Evolutionary conservation across 2,329 filamentous ascomycete species (phyloP).

Genomic region (Colletotrichum graminicola): DNA sequence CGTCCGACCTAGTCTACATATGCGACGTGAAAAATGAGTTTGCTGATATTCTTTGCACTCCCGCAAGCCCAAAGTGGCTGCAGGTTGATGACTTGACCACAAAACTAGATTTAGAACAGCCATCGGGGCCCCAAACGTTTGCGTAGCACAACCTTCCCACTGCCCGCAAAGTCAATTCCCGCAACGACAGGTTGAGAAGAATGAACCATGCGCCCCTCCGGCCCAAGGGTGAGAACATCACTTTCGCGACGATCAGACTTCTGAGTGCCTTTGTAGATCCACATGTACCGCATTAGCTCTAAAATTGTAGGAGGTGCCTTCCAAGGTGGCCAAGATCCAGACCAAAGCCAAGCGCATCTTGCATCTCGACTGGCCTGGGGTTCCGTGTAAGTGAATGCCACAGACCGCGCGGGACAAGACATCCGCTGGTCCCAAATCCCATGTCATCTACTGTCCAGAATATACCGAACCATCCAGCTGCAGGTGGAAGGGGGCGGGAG

Average conservation of each 20-base stretch:
- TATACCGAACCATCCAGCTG: neutral
- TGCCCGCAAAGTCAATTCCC: conserved; percentile 28
- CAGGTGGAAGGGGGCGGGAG: neutral
- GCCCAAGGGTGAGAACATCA: conserved; percentile 1
- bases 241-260: conserved; percentile 18
- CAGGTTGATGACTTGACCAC: neutral
- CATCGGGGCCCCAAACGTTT: neutral
- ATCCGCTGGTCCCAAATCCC: neutral
- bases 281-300: neutral
- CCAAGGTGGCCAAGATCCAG: neutral
- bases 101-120: neutral
- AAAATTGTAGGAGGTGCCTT: neutral
- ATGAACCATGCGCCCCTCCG: conserved; percentile 4
- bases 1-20: neutral
- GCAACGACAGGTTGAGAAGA: neutral
- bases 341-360: neutral
- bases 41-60: neutral
- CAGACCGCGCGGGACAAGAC: neutral
- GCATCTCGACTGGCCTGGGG: neutral
- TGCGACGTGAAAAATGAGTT: neutral
- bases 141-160: neutral
- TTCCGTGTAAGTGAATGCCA: conserved; percentile 2
- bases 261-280: conserved; percentile 20
- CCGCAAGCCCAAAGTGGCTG: neutral
- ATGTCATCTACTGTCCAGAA: neutral